These are phyloP conservation scores for Cyclanthera cordifolia DNA, from an alignment of 306 rosid genomes.

Conservation along the genomic window DNA sequence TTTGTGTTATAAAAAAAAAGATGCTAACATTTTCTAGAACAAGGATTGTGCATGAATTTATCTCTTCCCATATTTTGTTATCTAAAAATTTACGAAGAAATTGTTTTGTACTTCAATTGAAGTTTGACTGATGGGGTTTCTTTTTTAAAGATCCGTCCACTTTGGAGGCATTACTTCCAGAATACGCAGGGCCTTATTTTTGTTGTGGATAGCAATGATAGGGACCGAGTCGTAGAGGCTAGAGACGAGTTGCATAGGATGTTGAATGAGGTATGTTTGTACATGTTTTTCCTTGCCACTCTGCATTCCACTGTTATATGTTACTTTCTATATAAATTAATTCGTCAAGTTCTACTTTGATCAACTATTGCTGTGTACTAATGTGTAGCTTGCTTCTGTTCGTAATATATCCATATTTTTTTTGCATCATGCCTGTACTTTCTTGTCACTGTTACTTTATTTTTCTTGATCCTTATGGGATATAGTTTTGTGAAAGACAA, in stretches of 20 bases:
- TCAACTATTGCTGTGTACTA: not conserved
- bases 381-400: not conserved
- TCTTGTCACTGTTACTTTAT: not conserved
- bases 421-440: too few relatives aligned
- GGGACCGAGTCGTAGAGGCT: conserved; percentile 91
- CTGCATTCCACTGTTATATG: conserved; percentile 4
- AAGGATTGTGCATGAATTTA: not conserved
- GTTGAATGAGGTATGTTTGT: conserved; percentile 74
- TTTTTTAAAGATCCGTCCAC: conserved; percentile 65
- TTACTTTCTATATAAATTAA: not conserved
- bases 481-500: not conserved
- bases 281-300: too few relatives aligned
- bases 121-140: conserved; percentile 11
- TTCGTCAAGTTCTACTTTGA: not conserved
- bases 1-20: not conserved
- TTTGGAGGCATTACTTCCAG: conserved; percentile 99
- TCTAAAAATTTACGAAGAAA: not conserved
- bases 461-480: not conserved
- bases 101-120: not conserved
- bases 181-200: conserved; percentile 96
- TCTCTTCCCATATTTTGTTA: not conserved
- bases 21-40: not conserved
- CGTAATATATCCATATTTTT: not conserved
- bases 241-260: conserved; percentile 97
- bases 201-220: conserved; percentile 96